phyloP scores from a whole-genome alignment of 495 filamentous ascomycete genomes.

The Choiromyces venosus region DNA sequence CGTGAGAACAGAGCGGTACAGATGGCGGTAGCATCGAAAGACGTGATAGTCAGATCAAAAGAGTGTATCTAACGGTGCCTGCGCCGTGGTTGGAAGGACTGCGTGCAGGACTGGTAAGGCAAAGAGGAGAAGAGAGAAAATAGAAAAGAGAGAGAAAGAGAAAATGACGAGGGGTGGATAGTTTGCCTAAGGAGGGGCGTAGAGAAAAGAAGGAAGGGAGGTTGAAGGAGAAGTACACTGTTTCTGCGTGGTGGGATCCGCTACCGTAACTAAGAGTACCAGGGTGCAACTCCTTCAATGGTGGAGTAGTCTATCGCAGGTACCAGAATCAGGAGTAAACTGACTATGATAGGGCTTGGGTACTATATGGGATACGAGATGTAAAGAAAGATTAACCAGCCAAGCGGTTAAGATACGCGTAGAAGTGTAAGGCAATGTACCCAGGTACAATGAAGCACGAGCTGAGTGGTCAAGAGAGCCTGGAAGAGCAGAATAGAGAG shows the following conservation, averaged over 20 bases:
- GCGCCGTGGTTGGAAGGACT: constrained; percentile 29
- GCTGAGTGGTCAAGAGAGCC: neutral
- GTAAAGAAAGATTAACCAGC: neutral
- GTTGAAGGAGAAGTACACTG: neutral
- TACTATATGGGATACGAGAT: neutral
- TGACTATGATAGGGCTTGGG: neutral
- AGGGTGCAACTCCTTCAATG: neutral
- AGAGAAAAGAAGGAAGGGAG: neutral
- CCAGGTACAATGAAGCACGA: neutral
- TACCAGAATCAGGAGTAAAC: neutral
- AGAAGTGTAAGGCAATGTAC: constrained; percentile 1
- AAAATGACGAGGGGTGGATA: constrained; percentile 2
- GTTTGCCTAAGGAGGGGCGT: constrained; percentile 4
- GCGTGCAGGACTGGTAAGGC: constrained; percentile 19
- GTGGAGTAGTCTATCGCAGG: neutral
- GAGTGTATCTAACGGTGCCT: constrained; percentile 29
- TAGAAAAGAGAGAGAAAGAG: neutral
- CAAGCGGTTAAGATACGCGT: neutral
- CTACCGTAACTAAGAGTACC: neutral
- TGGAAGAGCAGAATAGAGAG: neutral
- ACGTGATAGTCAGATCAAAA: constrained; percentile 13
- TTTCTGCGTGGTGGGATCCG: neutral
- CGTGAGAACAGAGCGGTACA: constrained; percentile 20
- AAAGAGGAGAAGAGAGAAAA: neutral
- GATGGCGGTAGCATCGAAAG: constrained; percentile 25